phyloP scores from a whole-genome alignment of 257 asterid genomes.

The Catharanthus roseus region DNA sequence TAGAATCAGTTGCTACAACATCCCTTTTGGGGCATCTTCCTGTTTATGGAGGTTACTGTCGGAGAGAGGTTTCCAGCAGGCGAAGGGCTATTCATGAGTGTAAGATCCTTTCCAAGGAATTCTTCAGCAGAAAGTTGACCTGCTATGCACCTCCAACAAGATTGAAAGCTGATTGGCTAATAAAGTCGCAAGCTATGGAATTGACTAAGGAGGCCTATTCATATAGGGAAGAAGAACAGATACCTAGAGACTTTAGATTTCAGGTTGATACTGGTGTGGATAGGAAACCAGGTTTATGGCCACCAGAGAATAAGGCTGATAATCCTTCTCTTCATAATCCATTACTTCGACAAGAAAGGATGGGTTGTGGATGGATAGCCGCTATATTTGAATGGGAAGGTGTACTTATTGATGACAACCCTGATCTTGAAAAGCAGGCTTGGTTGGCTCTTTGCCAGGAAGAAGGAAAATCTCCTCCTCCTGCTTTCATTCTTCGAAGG shows the following conservation, averaged over 20 bases:
- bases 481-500: constrained; percentile 64
- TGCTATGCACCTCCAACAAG: constrained; percentile 15
- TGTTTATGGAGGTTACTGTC: constrained; percentile 31
- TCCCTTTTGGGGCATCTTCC: constrained; percentile 62
- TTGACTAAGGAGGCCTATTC: constrained; percentile 58
- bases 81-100: constrained; percentile 27
- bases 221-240: constrained; percentile 44
- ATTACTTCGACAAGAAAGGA: constrained; percentile 79
- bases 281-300: constrained; percentile 61
- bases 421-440: constrained; percentile 81
- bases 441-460: constrained; percentile 79
- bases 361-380: constrained; percentile 97
- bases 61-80: constrained; percentile 36
- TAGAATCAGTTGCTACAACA: constrained; percentile 66
- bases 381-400: constrained; percentile 98
- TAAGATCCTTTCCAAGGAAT: constrained; percentile 31
- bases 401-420: constrained; percentile 74
- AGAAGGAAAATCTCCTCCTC: constrained; percentile 82
- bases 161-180: constrained; percentile 16
- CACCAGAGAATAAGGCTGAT: constrained; percentile 82
- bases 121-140: constrained; percentile 28
- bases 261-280: constrained; percentile 50
- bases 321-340: constrained; percentile 79
- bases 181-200: constrained; percentile 70
- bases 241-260: constrained; percentile 42